phyloP scores from a whole-genome alignment of 2,329 filamentous ascomycete genomes.

The Arthroderma uncinatum region DNA sequence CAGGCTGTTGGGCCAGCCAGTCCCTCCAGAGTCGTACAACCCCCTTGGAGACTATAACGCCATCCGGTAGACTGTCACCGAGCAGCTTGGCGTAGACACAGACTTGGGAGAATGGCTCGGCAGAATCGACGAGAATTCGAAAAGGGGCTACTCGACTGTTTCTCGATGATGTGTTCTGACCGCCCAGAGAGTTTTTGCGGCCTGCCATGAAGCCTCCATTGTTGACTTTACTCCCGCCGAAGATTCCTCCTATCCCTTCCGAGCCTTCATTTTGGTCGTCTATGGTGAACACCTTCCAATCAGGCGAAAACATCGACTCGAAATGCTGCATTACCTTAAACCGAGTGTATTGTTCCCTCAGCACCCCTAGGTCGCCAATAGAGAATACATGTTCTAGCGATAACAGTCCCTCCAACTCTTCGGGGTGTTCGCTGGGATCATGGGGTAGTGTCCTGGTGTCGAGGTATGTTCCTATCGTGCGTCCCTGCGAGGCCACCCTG shows the following conservation, averaged over 20 bases:
- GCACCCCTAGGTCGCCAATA: background rate
- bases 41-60: conserved; percentile 55
- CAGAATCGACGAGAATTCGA: background rate
- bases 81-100: conserved; percentile 58
- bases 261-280: background rate
- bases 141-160: background rate
- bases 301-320: background rate
- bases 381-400: background rate
- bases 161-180: background rate
- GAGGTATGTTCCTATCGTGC: conserved; percentile 3
- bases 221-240: background rate
- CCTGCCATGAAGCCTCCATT: background rate
- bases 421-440: background rate
- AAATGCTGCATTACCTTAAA: conserved; percentile 5
- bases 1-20: conserved; percentile 49
- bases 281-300: background rate
- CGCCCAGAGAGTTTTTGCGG: background rate
- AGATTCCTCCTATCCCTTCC: background rate
- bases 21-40: conserved; percentile 60
- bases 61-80: conserved; percentile 53
- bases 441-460: background rate
- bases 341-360: background rate
- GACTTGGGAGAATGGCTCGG: conserved; percentile 29
- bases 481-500: background rate
- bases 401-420: background rate